These are phyloP conservation scores for Cladosporium oxysporum DNA, from an alignment of 2,329 filamentous ascomycete species.

Conservation along the genomic window DNA sequence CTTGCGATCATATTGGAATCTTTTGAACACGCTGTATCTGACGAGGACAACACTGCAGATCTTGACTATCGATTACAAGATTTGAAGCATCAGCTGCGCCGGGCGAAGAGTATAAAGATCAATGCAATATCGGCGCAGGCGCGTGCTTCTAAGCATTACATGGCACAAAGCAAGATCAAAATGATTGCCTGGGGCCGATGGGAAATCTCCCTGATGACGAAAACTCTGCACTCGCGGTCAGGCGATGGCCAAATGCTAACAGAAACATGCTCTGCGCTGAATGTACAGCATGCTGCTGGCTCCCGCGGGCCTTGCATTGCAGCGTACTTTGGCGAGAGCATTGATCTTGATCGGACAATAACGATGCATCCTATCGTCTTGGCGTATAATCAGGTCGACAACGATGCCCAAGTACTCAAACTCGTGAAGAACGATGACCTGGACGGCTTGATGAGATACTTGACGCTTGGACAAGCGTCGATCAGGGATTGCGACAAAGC, in stretches of 20 bases:
- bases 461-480: not conserved
- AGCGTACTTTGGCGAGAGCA: not conserved
- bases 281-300: not conserved
- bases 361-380: not conserved
- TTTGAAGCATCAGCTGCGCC: not conserved
- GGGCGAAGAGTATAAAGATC: not conserved
- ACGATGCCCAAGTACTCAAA: not conserved
- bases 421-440: not conserved
- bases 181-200: not conserved
- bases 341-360: not conserved
- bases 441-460: not conserved
- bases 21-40: not conserved
- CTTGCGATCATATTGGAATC: not conserved
- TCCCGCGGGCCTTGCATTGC: not conserved
- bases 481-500: constrained; percentile 7
- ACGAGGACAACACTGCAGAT: not conserved
- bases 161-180: not conserved
- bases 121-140: not conserved
- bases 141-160: not conserved
- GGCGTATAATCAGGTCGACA: not conserved
- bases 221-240: not conserved
- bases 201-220: not conserved
- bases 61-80: not conserved
- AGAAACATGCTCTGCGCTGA: not conserved
- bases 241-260: not conserved